These are phyloP conservation scores for Xylaria sp. DNA, from an alignment of 2,329 filamentous ascomycete genomes.

Conservation along the genomic window DNA sequence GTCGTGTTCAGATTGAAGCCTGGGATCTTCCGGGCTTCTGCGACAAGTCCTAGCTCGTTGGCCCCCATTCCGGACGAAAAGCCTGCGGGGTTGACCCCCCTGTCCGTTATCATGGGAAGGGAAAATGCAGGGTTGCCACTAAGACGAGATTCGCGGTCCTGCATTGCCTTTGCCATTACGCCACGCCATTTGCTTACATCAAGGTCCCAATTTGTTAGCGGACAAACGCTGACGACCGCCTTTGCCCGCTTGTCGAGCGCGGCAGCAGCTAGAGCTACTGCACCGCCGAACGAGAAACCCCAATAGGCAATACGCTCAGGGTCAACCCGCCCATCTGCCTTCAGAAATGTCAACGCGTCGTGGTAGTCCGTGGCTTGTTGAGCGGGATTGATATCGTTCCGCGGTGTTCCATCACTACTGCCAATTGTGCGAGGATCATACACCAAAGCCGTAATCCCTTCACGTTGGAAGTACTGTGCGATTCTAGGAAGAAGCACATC, in stretches of 20 bases:
- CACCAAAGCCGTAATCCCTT: slow-evolving; percentile 29
- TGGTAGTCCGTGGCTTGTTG: slow-evolving; percentile 37
- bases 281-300: slow-evolving; percentile 44
- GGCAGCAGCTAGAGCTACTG: slow-evolving; percentile 31
- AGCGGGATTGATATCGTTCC: slow-evolving; percentile 39
- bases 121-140: slow-evolving; percentile 16
- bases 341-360: slow-evolving; percentile 13
- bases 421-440: slow-evolving; percentile 45
- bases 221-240: slow-evolving; percentile 3
- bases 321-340: slow-evolving; percentile 32
- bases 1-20: background rate
- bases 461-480: background rate
- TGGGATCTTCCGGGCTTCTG: background rate
- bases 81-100: slow-evolving; percentile 14
- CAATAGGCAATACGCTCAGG: slow-evolving; percentile 35
- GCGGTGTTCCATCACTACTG: slow-evolving; percentile 39
- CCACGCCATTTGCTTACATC: slow-evolving; percentile 31
- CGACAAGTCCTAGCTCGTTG: slow-evolving; percentile 4
- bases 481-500: slow-evolving; percentile 1
- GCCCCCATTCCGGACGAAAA: background rate
- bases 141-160: slow-evolving; percentile 32
- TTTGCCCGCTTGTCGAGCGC: slow-evolving; percentile 40
- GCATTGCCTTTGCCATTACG: slow-evolving; percentile 39
- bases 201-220: slow-evolving; percentile 14
- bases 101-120: slow-evolving; percentile 3